A percentile compares a stretch with the other conserved stretches of the same genome.
These are phyloP conservation scores for Eutrema salsugineum DNA, from an alignment of 441 rosid species.

Conservation along the genomic window DNA sequence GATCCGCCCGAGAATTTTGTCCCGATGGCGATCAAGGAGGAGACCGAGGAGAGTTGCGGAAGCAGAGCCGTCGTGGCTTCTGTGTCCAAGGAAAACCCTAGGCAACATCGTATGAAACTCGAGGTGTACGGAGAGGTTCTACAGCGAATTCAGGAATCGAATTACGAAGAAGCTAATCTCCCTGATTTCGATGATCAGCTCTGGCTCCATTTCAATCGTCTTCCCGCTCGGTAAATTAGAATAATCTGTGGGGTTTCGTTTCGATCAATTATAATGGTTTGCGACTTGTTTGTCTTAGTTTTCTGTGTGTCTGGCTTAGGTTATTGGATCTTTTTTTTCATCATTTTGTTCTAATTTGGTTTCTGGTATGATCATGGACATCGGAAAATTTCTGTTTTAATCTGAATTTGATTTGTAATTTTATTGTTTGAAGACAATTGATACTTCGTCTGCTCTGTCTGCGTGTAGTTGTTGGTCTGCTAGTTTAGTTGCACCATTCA, in stretches of 20 bases:
- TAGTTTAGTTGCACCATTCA: not conserved
- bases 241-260: not conserved
- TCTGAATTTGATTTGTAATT: not conserved
- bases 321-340: not conserved
- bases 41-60: slow-evolving; percentile 87
- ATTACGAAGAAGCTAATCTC: slow-evolving; percentile 59
- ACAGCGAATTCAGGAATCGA: slow-evolving; percentile 60
- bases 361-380: not conserved
- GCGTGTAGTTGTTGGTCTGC: not conserved
- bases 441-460: not conserved
- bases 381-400: not conserved
- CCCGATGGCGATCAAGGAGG: slow-evolving; percentile 74
- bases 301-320: not conserved
- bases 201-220: slow-evolving; percentile 96
- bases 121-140: slow-evolving; percentile 84
- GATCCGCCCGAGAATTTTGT: not conserved
- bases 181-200: slow-evolving; percentile 89
- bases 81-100: slow-evolving; percentile 49
- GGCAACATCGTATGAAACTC: slow-evolving; percentile 70
- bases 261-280: not conserved
- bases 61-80: slow-evolving; percentile 63
- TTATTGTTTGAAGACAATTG: not conserved
- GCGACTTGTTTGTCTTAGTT: not conserved
- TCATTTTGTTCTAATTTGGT: not conserved
- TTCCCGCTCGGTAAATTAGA: slow-evolving; percentile 72